Evolutionary conservation across 2,329 filamentous ascomycete species (phyloP).

Genomic region (Fusarium compactum): DNA sequence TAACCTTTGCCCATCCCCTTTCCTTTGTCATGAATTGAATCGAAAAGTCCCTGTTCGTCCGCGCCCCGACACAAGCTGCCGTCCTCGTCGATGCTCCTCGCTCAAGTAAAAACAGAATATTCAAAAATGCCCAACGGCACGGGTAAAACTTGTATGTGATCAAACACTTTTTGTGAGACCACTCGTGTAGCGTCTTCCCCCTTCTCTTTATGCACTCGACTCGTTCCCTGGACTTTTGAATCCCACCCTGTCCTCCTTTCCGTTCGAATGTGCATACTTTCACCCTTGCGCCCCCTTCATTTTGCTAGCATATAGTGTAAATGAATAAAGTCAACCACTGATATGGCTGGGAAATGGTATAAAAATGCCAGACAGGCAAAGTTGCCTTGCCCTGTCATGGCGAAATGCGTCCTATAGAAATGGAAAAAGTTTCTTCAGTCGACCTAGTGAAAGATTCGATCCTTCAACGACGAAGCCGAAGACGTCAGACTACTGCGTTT

Average conservation of each 20-base stretch:
- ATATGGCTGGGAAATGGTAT: not conserved
- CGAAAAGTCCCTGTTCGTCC: conserved; percentile 20
- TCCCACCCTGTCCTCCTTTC: not conserved
- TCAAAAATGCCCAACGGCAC: conserved; percentile 27
- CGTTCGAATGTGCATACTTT: not conserved
- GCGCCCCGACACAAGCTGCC: conserved; percentile 17
- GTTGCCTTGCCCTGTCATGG: not conserved
- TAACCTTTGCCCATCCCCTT: conserved; percentile 12
- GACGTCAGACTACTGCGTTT: conserved; percentile 44
- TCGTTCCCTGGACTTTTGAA: not conserved
- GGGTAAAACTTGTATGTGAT: conserved; percentile 1
- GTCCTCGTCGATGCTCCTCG: conserved; percentile 39
- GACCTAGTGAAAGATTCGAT: conserved; percentile 41
- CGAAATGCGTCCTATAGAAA: not conserved
- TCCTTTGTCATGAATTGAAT: conserved; percentile 33
- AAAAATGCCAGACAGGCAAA: not conserved
- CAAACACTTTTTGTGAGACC: conserved; percentile 4
- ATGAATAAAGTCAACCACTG: not conserved
- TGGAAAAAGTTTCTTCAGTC: not conserved
- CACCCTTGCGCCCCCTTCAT: not conserved
- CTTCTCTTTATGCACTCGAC: not conserved
- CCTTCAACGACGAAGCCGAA: conserved; percentile 45
- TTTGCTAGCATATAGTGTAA: not conserved
- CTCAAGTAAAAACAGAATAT: conserved; percentile 33
- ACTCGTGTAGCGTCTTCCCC: conserved; percentile 10